phyloP scores from a whole-genome alignment of 805 yeast genomes.

The Ogataea populi-albae region DNA sequence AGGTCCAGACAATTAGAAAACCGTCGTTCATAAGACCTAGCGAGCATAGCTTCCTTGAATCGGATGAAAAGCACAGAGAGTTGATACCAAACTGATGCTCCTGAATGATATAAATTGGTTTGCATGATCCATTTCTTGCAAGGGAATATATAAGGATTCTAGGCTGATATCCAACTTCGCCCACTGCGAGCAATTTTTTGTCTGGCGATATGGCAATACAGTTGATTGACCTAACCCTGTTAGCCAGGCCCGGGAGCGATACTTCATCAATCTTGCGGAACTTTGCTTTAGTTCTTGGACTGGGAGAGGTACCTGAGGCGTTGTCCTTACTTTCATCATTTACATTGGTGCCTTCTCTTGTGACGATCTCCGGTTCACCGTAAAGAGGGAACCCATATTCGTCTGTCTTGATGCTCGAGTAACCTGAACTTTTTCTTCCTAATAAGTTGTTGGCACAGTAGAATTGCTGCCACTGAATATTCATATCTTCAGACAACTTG shows the following conservation, averaged over 20 bases:
- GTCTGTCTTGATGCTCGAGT: slow-evolving; percentile 23
- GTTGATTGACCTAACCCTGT: slow-evolving; percentile 49
- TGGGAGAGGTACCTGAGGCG: slow-evolving; percentile 7
- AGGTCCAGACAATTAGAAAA: slow-evolving; percentile 58
- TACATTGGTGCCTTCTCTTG: slow-evolving; percentile 18
- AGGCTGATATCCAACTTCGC: slow-evolving; percentile 70
- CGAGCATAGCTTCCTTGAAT: slow-evolving; percentile 54
- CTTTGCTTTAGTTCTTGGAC: slow-evolving; percentile 10
- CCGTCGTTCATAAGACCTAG: slow-evolving; percentile 72
- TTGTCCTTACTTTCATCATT: slow-evolving; percentile 10
- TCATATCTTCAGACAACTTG: slow-evolving; percentile 24
- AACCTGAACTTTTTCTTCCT: background rate
- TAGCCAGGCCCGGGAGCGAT: slow-evolving; percentile 20
- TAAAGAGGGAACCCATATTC: slow-evolving; percentile 35
- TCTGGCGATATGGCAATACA: slow-evolving; percentile 61
- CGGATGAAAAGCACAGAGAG: slow-evolving; percentile 53
- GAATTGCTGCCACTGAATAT: slow-evolving; percentile 40
- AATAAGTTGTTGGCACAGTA: slow-evolving; percentile 45
- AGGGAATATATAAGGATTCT: slow-evolving; percentile 58
- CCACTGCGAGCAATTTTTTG: slow-evolving; percentile 55
- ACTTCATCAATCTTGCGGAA: slow-evolving; percentile 19
- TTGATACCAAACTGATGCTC: slow-evolving; percentile 69
- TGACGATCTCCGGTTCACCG: slow-evolving; percentile 31
- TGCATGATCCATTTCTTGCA: slow-evolving; percentile 43
- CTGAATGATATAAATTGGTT: slow-evolving; percentile 51